A percentile compares a stretch with the other conserved stretches of the same genome.
phyloP scores from a whole-genome alignment of 495 filamentous ascomycete species.

The Aspergillus cavernicola region DNA sequence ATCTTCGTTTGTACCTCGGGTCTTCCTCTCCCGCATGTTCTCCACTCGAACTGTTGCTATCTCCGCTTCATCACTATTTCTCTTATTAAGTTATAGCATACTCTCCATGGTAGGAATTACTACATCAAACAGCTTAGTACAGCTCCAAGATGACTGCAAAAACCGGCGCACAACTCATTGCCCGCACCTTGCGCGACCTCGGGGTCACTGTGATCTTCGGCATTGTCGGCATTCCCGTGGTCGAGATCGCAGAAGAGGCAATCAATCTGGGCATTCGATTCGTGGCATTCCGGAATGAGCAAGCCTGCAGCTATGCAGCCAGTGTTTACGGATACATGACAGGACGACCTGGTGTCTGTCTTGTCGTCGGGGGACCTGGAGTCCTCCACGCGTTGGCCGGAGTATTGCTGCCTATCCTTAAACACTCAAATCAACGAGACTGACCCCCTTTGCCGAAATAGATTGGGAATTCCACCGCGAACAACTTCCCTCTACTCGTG shows the following conservation, averaged over 20 bases:
- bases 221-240: slow-evolving; percentile 62
- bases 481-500: slow-evolving; percentile 57
- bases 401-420: slow-evolving; percentile 24
- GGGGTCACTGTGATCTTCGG: slow-evolving; percentile 60
- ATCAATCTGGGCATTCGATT: slow-evolving; percentile 62
- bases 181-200: slow-evolving; percentile 51
- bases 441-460: slow-evolving; percentile 12
- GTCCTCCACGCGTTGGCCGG: slow-evolving; percentile 62
- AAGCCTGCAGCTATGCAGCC: slow-evolving; percentile 61
- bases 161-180: slow-evolving; percentile 58
- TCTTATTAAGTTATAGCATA: not conserved
- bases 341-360: slow-evolving; percentile 57
- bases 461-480: slow-evolving; percentile 54
- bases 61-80: not conserved
- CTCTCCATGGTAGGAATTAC: not conserved
- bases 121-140: not conserved
- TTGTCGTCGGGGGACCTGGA: slow-evolving; percentile 64
- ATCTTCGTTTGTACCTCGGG: slow-evolving; percentile 1
- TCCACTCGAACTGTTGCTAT: not conserved
- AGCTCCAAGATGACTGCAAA: slow-evolving; percentile 28
- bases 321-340: slow-evolving; percentile 64
- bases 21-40: slow-evolving; percentile 2
- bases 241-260: slow-evolving; percentile 61
- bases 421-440: not conserved
- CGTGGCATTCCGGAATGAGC: slow-evolving; percentile 64